These are phyloP conservation scores for Brassica incana DNA, from an alignment of 345 rosid species.

Conservation along the genomic window DNA sequence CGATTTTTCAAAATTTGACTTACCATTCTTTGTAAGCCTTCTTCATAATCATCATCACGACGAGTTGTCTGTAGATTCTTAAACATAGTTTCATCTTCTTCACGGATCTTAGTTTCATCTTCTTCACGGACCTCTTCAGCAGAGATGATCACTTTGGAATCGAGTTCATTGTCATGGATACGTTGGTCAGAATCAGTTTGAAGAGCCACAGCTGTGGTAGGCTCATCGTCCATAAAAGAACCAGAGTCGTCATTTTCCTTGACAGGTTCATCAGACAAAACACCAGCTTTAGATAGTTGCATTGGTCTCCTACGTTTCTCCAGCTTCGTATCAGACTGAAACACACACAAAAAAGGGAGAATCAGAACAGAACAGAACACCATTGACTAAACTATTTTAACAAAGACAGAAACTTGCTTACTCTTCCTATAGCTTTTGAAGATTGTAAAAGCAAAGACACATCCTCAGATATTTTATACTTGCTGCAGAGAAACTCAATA, in stretches of 20 bases:
- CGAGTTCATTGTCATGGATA: constrained; percentile 5
- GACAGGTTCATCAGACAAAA: constrained; percentile 37
- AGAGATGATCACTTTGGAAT: constrained; percentile 21
- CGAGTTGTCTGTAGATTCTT: neutral
- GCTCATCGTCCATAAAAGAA: constrained; percentile 10
- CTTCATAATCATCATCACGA: neutral
- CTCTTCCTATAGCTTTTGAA: constrained; percentile 62
- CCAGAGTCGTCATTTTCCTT: constrained; percentile 17
- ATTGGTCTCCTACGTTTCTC: constrained; percentile 62
- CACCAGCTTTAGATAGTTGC: constrained; percentile 62
- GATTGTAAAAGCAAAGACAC: constrained; percentile 64
- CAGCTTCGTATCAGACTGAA: constrained; percentile 58
- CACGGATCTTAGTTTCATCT: constrained; percentile 14
- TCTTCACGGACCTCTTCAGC: constrained; percentile 33
- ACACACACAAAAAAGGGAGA: neutral
- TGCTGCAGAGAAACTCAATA: constrained; percentile 43
- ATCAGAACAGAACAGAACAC: constrained; percentile 1
- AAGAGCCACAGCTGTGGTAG: neutral
- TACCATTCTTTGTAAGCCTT: neutral
- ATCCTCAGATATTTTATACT: constrained; percentile 64
- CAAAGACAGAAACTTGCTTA: constrained; percentile 40
- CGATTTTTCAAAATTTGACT: neutral
- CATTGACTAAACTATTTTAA: neutral
- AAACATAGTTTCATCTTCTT: constrained; percentile 14
- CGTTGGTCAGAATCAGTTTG: neutral